phyloP scores from a whole-genome alignment of 495 filamentous ascomycete species.

The Chaetomidium leptoderma region DNA sequence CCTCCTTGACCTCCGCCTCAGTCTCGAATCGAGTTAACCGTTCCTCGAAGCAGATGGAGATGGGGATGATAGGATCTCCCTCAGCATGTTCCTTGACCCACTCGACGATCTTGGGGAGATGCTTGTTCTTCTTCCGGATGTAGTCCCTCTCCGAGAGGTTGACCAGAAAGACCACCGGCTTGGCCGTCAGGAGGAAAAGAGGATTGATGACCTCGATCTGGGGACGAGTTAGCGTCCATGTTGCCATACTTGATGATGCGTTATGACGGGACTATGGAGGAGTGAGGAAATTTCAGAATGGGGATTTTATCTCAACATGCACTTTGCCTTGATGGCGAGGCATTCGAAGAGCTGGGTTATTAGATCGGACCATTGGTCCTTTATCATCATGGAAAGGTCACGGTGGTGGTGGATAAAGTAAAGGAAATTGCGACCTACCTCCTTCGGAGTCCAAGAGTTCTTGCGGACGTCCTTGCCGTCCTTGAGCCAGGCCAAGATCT shows the following conservation, averaged over 20 bases:
- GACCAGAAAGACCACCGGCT: conserved; percentile 95
- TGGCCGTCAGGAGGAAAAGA: conserved; percentile 89
- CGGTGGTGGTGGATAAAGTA: conserved; percentile 20
- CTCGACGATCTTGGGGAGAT: conserved; percentile 83
- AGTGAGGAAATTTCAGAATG: conserved; percentile 38
- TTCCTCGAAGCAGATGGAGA: conserved; percentile 90
- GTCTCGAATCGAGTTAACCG: conserved; percentile 73
- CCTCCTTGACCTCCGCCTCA: conserved; percentile 74
- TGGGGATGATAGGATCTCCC: conserved; percentile 85
- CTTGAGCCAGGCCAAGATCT: conserved; percentile 74
- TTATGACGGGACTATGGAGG: conserved; percentile 34
- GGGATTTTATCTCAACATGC: conserved; percentile 74
- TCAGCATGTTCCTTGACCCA: conserved; percentile 89
- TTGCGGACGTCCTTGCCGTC: conserved; percentile 89
- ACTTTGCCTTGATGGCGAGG: conserved; percentile 63
- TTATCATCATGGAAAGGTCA: conserved; percentile 80
- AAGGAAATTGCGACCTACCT: conserved; percentile 61
- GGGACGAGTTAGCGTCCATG: conserved; percentile 29
- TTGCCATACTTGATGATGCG: conserved; percentile 20
- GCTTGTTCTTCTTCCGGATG: conserved; percentile 99
- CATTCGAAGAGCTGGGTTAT: conserved; percentile 99
- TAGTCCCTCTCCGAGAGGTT: conserved; percentile 97
- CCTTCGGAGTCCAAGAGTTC: conserved; percentile 84
- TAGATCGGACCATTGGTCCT: conserved; percentile 90
- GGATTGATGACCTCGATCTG: conserved; percentile 98